Percentiles rank a stretch among this genome's conserved stretches.
Conservation (phyloP, 768 basidiomycete species). For the Lactarius pseudohatsudake region DNA sequence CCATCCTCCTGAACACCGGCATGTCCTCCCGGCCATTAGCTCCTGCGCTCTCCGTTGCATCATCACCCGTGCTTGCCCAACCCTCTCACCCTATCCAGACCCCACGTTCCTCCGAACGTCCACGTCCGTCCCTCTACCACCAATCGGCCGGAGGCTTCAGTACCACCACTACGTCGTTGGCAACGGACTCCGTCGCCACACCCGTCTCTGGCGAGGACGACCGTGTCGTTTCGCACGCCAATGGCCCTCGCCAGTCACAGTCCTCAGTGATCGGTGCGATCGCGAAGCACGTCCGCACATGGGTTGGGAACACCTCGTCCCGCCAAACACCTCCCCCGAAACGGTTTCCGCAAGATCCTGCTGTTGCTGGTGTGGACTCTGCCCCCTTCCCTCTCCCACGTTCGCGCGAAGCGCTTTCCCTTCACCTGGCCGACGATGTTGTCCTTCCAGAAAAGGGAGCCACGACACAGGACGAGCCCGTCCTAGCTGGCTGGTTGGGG, state of each 20-base stretch:
- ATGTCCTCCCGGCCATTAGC: conserved; percentile 21
- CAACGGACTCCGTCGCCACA: conserved; percentile 38
- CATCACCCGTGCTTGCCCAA: conserved; percentile 24
- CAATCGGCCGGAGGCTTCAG: conserved; percentile 24
- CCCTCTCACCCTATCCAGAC: conserved; percentile 29
- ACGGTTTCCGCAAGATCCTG: conserved; percentile 19
- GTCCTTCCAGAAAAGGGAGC: conserved; percentile 23
- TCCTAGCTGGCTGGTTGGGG: conserved; percentile 22
- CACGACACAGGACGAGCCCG: background rate
- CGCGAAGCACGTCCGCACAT: conserved; percentile 29
- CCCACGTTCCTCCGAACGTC: conserved; percentile 26
- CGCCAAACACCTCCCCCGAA: conserved; percentile 19
- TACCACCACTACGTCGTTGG: conserved; percentile 28
- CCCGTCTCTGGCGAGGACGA: conserved; percentile 28
- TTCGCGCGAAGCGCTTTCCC: conserved; percentile 20
- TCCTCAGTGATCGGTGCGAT: conserved; percentile 26
- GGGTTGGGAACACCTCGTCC: conserved; percentile 26
- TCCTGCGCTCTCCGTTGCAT: conserved; percentile 28
- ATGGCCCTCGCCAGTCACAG: conserved; percentile 1
- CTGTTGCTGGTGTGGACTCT: conserved; percentile 19
- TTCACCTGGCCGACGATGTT: conserved; percentile 30
- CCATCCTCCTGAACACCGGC: conserved; percentile 21
- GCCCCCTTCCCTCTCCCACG: conserved; percentile 18
- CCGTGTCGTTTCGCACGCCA: background rate
- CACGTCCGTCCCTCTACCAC: conserved; percentile 14